phyloP scores from a whole-genome alignment of 345 rosid species.

The Melaleuca alternifolia region DNA sequence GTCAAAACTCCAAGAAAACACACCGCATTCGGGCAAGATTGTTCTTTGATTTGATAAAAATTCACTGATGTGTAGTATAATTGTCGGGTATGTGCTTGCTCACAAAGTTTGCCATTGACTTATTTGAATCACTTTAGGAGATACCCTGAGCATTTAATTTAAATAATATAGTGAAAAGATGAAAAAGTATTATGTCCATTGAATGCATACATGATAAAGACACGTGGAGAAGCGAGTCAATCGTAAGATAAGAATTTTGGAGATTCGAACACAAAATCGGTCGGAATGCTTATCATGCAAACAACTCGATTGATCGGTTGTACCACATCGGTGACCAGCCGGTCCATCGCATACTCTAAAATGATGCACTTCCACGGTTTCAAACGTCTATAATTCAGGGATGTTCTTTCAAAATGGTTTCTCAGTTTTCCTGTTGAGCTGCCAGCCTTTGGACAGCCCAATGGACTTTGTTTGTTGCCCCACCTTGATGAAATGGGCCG shows the following conservation, averaged over 20 bases:
- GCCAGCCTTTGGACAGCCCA: neutral
- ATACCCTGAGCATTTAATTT: neutral
- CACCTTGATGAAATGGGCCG: neutral
- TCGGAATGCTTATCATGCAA: accelerated
- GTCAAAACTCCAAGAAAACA: neutral
- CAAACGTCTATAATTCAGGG: neutral
- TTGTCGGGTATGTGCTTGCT: neutral
- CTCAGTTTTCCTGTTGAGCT: neutral
- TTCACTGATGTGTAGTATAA: neutral
- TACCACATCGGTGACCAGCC: accelerated
- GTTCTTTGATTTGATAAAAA: neutral
- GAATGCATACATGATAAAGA: neutral
- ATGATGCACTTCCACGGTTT: neutral
- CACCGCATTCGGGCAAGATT: neutral
- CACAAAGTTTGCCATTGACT: neutral
- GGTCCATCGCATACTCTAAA: neutral
- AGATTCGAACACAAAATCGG: accelerated
- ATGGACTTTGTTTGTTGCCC: neutral
- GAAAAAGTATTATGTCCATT: neutral
- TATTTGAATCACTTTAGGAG: neutral
- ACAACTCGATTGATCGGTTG: neutral
- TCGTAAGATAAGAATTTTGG: neutral
- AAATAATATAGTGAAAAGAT: accelerated
- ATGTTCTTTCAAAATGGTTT: neutral
- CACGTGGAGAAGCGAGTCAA: neutral